Conservation (phyloP, 225 moss, liverwort and hornwort genomes). For the Straminergon stramineum region DNA sequence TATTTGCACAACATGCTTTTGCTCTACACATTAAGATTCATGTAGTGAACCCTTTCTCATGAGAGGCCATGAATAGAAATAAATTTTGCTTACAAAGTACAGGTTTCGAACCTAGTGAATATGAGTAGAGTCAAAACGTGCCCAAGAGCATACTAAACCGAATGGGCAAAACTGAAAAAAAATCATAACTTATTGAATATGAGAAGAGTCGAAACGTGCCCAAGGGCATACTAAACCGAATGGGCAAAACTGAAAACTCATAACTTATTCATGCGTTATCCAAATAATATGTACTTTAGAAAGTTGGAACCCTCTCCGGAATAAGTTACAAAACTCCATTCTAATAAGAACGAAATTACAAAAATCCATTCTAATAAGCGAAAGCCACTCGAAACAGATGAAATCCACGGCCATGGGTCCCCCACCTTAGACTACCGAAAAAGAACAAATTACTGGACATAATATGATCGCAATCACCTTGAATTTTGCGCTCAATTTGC, state of each 20-base stretch:
- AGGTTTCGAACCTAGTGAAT: neutral
- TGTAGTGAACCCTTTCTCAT: neutral
- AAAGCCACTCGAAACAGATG: neutral
- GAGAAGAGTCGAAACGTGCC: neutral
- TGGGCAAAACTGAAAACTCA: neutral
- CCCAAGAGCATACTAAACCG: neutral
- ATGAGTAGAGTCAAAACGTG: neutral
- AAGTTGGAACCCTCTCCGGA: neutral
- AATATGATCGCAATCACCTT: slow-evolving; percentile 3
- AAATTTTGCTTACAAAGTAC: neutral
- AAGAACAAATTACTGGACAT: neutral
- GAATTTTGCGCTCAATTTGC: slow-evolving; percentile 29
- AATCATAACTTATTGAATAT: no score
- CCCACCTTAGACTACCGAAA: neutral
- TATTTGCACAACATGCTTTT: neutral
- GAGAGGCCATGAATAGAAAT: neutral
- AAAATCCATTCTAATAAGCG: neutral
- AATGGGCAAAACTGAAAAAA: neutral
- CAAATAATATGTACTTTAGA: neutral
- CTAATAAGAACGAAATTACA: neutral
- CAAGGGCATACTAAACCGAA: neutral
- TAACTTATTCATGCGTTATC: neutral
- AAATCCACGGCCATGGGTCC: neutral
- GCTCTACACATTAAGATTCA: neutral
- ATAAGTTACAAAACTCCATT: neutral